phyloP scores from a whole-genome alignment of 2,329 filamentous ascomycete genomes.

The Albophoma yamanashiensis region DNA sequence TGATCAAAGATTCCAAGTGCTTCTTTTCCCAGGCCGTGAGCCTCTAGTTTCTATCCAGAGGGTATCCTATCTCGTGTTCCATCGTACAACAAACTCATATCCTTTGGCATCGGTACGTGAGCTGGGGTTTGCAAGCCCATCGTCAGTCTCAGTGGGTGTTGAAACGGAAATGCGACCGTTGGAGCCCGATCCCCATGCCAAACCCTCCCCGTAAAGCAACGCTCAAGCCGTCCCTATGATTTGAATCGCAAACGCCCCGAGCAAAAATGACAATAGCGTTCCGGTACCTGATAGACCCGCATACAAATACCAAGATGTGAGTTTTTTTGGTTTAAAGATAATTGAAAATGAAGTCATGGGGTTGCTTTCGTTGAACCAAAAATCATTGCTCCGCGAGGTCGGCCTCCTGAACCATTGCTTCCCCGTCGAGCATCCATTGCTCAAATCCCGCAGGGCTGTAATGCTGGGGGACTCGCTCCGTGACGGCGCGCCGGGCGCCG shows the following conservation, averaged over 20 bases:
- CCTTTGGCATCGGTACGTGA: neutral
- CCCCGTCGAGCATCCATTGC: neutral
- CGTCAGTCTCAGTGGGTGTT: neutral
- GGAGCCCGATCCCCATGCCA: neutral
- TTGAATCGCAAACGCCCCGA: neutral
- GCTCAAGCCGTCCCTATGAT: neutral
- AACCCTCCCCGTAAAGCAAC: neutral
- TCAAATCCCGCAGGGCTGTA: neutral
- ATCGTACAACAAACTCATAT: neutral
- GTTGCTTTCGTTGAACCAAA: neutral
- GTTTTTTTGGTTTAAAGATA: neutral
- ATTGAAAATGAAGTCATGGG: neutral
- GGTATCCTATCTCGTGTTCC: neutral
- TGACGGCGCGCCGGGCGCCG: neutral
- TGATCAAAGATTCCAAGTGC: neutral
- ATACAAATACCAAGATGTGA: no score
- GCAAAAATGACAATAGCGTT: neutral
- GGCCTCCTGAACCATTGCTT: neutral
- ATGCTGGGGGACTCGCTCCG: neutral
- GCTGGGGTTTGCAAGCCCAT: neutral
- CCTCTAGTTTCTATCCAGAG: neutral
- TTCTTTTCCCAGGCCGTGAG: neutral
- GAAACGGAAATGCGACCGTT: neutral
- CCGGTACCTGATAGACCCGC: neutral
- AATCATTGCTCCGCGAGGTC: neutral